Conservation (phyloP, 768 basidiomycete genomes). For the Tricholoma furcatifolium region DNA sequence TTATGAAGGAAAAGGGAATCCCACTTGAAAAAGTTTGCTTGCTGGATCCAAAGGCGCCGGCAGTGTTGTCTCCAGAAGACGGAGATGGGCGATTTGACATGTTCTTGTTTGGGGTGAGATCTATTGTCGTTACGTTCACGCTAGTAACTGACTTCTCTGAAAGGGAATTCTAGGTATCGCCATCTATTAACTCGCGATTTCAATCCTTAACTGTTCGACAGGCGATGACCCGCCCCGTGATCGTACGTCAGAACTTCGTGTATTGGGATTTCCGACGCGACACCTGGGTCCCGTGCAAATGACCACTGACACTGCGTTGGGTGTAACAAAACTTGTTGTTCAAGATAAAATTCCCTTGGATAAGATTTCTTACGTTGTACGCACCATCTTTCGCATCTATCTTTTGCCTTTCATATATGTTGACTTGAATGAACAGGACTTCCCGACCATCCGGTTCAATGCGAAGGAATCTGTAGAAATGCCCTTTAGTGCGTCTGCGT, state of each 20-base stretch:
- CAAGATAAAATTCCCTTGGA: conserved; percentile 71
- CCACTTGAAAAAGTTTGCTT: conserved; percentile 75
- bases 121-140: neutral
- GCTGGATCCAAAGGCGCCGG: conserved; percentile 87
- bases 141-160: neutral
- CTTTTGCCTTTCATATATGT: neutral
- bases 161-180: conserved; percentile 63
- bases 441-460: conserved; percentile 89
- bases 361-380: conserved; percentile 71
- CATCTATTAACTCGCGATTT: too few species aligned
- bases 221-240: conserved; percentile 97
- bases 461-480: conserved; percentile 92
- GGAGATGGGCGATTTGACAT: conserved; percentile 73
- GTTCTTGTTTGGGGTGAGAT: conserved; percentile 86
- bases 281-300: conserved; percentile 90
- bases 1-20: conserved; percentile 45
- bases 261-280: conserved; percentile 81
- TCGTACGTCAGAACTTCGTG: conserved; percentile 84
- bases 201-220: conserved; percentile 21
- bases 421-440: conserved; percentile 52
- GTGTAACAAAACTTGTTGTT: conserved; percentile 84
- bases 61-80: conserved; percentile 71
- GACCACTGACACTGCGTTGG: conserved; percentile 97
- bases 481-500: conserved; percentile 84
- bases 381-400: conserved; percentile 20